Evolutionary conservation across 352 stramenopile species (phyloP), one percentile per base, ranked within the genome.

Genomic region (Ophiocytium majus): DNA sequence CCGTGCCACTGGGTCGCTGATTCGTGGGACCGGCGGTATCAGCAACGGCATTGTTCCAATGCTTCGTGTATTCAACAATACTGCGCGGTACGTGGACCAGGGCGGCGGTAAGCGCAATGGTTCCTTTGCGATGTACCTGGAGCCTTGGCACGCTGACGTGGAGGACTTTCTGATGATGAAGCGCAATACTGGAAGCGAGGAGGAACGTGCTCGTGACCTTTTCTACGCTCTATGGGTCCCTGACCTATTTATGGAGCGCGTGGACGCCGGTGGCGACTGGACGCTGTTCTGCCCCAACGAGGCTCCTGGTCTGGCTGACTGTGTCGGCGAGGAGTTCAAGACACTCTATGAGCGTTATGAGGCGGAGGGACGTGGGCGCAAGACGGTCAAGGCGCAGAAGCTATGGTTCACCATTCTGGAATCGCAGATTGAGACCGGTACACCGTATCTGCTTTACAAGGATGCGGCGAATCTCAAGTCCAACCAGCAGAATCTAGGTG

Each of bases 361-460:
- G 91, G 86, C 87, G 10, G 93, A 98, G 88, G 96, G 95, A 17
- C 93, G 93, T 35, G 96, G 92, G 32, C 92, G 96, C 66, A 96
- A 97, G 90, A 98, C 94, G 0, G 97, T 99, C 86, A 96, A 98
- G 82, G 97, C 97, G 0, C 97, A 99, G 89, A 91, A 98, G 89
- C 91, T 99, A n/a, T 99, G 97, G 97, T 99, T 99, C 90, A 93
- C 95, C 32, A 98, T 99, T 89, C 90, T 99, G 50, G 96, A 99
- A 80, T 95, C 94, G 49, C 97, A 99, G 92, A 96, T 99, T 50
- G 97, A 99, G 91, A 99, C 97, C 1, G 97, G 97, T 79, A 99
- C 96, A 79, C 97, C 97, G 0, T 99, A 98, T 91, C 99, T 99
- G 95, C 91, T 99, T 0, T 99, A 96, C 92, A 99, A 99, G 92